phyloP scores from a whole-genome alignment of 179 eudicot species.

The Corrigiola litoralis region DNA sequence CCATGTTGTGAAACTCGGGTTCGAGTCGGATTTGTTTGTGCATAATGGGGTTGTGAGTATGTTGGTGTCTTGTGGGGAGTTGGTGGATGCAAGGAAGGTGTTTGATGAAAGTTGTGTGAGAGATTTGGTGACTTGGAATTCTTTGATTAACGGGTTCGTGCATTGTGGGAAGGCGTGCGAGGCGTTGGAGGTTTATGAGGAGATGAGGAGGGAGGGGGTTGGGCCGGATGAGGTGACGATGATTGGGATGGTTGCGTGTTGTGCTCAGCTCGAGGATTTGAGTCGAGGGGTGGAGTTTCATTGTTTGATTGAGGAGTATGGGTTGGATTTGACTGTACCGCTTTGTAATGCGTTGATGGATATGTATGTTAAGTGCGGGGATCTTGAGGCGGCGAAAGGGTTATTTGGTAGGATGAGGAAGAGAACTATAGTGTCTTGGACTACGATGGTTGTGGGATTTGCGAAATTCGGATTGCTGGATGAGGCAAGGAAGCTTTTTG shows the following conservation, averaged over 20 bases:
- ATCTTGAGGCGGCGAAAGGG: conserved; percentile 45
- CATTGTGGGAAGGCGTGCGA: conserved; percentile 47
- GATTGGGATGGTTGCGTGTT: conserved; percentile 61
- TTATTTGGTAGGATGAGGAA: conserved; percentile 56
- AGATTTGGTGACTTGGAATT: conserved; percentile 90
- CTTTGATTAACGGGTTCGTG: conserved; percentile 82
- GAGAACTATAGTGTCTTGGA: conserved; percentile 72
- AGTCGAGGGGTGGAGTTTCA: conserved; percentile 53
- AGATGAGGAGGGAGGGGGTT: conserved; percentile 50
- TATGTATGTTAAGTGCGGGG: conserved; percentile 81
- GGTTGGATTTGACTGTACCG: conserved; percentile 39
- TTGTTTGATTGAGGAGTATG: conserved; percentile 26
- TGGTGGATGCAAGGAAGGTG: conserved; percentile 53
- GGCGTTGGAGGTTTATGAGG: conserved; percentile 48
- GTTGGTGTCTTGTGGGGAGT: conserved; percentile 46
- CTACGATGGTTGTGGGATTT: conserved; percentile 71
- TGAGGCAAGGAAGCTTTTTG: conserved; percentile 54
- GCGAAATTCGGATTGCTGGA: conserved; percentile 54
- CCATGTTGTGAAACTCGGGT: conserved; percentile 59
- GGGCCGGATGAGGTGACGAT: conserved; percentile 72
- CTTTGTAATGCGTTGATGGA: conserved; percentile 72
- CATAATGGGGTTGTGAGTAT: conserved; percentile 61
- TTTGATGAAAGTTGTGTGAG: conserved; percentile 74
- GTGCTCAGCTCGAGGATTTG: conserved; percentile 64
- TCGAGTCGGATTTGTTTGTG: conserved; percentile 50